Percentiles rank a stretch among this genome's conserved stretches.
Evolutionary conservation across 208 protist genomes (phyloP).

Genomic region (Leishmania amazonensis): DNA sequence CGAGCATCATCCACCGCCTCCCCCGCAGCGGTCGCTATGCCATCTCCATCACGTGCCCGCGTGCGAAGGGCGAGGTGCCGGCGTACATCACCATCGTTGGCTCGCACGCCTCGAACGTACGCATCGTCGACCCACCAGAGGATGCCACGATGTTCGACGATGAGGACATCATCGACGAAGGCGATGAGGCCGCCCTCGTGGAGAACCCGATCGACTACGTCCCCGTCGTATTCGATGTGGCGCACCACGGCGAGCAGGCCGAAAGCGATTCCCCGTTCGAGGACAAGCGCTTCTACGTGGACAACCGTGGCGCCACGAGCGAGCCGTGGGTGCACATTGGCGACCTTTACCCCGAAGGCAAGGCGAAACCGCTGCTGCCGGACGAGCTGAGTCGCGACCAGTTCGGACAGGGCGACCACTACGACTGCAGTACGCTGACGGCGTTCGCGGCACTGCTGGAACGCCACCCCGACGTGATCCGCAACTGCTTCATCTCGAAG

Average conservation of each 20-base stretch:
- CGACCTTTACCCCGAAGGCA: conserved; percentile 70
- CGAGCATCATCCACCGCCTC: conserved; percentile 63
- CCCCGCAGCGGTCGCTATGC: conserved; percentile 66
- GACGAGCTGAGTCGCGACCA: conserved; percentile 45
- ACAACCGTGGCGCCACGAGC: conserved; percentile 42
- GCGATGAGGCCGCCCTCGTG: conserved; percentile 37
- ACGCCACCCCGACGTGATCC: conserved; percentile 53
- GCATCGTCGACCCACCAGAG: conserved; percentile 64
- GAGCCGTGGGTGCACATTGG: conserved; percentile 69
- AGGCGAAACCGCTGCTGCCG: conserved; percentile 56
- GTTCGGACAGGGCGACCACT: conserved; percentile 67
- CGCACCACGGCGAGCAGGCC: conserved; percentile 23
- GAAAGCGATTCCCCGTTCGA: conserved; percentile 60
- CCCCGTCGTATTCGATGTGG: conserved; percentile 31
- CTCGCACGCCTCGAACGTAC: conserved; percentile 42
- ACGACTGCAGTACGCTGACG: conserved; percentile 60
- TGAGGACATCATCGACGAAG: conserved; percentile 75
- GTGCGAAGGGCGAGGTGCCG: conserved; percentile 57
- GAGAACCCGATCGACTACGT: conserved; percentile 58
- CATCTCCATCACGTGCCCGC: conserved; percentile 70
- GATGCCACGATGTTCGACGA: conserved; percentile 76
- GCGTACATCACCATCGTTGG: conserved; percentile 51
- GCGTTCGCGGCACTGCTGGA: conserved; percentile 54
- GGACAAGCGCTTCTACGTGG: conserved; percentile 54
- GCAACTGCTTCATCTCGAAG: conserved; percentile 54